Base-by-base conservation (phyloP, 345 rosid species). In the Anacardium occidentale region DNA sequence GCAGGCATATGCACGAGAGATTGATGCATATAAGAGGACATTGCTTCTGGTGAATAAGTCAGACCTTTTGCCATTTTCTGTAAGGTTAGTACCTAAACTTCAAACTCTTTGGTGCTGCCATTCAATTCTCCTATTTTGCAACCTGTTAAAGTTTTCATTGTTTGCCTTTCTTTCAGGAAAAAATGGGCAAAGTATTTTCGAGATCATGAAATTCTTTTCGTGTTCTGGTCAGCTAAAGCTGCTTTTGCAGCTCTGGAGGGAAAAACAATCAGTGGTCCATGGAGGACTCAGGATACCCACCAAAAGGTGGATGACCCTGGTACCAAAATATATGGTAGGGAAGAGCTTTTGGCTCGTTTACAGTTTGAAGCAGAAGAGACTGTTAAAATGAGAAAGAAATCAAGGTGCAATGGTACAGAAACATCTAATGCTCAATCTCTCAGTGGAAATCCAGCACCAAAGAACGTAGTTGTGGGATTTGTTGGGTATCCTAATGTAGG, bases 401-500 rank as follows among this genome's bases (percentile, higher is more conserved):
- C 85, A 4, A 77, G 84, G 70, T 78, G 78, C 29, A 55, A 66
- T 78, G 56, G 64, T 52, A 55, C 71, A 40, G 76, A 42, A 73
- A 44, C 81, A 62, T 83, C 85, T 15, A 21, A 62, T 68, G 69
- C 52, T 62, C 70, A 66, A 34, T 76, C 79, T 45, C 61, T 22
- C 32, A 68, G 52, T 50, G 76, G 64, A 40, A 75, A 72, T 62
- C 48, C 45, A 63, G 68, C 69, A 21, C 68, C 77, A 9, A 80
- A 77, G 70, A 83, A 74, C 63, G 98, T 88, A 55, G 79, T 87
- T 58, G 97, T 89, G 62, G 98, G 98, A 65, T 92, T 90, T 57
- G 91, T 94, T 70, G 98, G 98, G 66, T 94, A 90, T 75, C 98
- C 98, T 3, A 94, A 94, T 78, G 98, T 90, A 34, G 98, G 98